Evolutionary conservation across 768 basidiomycete species (phyloP).

Genomic region (Calvatia gigantea): DNA sequence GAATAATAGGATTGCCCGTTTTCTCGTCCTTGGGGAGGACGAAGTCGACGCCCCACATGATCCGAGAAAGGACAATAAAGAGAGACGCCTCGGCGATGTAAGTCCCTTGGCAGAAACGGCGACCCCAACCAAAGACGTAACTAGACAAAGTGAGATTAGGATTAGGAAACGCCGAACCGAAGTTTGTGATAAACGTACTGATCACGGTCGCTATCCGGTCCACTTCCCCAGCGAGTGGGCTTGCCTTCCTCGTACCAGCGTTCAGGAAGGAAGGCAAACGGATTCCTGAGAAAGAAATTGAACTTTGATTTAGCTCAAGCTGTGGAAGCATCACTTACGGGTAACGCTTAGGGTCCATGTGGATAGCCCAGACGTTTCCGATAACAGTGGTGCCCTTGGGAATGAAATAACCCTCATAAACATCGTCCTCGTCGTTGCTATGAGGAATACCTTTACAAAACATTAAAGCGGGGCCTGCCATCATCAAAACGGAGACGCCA

Average conservation of each 20-base stretch:
- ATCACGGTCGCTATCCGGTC: conserved; percentile 21
- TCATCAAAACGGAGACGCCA: neutral
- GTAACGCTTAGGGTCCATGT: conserved; percentile 23
- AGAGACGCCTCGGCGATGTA: conserved; percentile 10
- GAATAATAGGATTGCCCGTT: conserved; percentile 7
- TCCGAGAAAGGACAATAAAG: conserved; percentile 7
- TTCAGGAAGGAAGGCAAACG: conserved; percentile 27
- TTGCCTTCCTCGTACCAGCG: conserved; percentile 24
- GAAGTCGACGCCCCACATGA: conserved; percentile 12
- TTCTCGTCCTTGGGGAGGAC: conserved; percentile 6
- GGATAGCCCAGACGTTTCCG: conserved; percentile 22
- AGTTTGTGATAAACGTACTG: conserved; percentile 12
- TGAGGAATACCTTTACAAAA: conserved; percentile 15
- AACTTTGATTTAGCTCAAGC: neutral
- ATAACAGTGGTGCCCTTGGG: conserved; percentile 18
- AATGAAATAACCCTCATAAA: conserved; percentile 13
- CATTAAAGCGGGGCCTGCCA: neutral
- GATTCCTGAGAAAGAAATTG: conserved; percentile 14
- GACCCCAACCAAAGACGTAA: conserved; percentile 11
- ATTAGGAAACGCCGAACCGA: neutral
- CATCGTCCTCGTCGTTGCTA: conserved; percentile 16
- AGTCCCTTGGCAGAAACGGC: conserved; percentile 10
- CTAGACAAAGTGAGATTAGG: neutral
- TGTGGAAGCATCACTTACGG: conserved; percentile 3
- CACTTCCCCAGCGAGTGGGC: conserved; percentile 20